Percentiles rank a stretch among this genome's conserved stretches.
phyloP scores from a whole-genome alignment of 176 grass and related monocot species.

The Rhipidocladum racemiflorum region DNA sequence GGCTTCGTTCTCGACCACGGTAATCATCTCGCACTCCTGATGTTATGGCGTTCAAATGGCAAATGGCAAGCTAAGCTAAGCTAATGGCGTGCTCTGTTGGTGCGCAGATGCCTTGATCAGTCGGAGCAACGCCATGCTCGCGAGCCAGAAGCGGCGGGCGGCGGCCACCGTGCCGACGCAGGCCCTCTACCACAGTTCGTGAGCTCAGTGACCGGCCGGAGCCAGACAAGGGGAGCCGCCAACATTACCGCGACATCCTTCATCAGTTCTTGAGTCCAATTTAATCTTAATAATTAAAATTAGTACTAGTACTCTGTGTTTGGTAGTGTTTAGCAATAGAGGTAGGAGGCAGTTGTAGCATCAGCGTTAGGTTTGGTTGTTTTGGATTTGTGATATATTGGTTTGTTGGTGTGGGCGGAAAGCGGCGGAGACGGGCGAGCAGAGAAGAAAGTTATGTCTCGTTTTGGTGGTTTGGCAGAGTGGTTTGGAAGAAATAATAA shows the following conservation, averaged over 20 bases:
- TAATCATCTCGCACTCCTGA: not conserved
- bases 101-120: slow-evolving; percentile 57
- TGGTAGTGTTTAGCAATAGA: slow-evolving; percentile 40
- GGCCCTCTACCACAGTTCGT: slow-evolving; percentile 18
- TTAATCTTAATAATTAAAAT: slow-evolving; percentile 32
- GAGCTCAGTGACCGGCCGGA: not conserved
- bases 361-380: slow-evolving; percentile 51
- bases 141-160: slow-evolving; percentile 31
- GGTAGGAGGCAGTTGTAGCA: slow-evolving; percentile 29
- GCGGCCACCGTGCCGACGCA: not conserved
- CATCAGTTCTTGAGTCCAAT: not conserved
- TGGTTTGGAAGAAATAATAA: not conserved
- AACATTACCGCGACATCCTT: slow-evolving; percentile 1
- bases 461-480: not conserved
- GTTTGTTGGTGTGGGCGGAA: slow-evolving; percentile 37
- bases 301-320: slow-evolving; percentile 26
- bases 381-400: slow-evolving; percentile 48
- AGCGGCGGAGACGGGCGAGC: not conserved
- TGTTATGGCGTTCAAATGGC: accelerated
- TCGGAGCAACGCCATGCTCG: slow-evolving; percentile 58
- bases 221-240: slow-evolving; percentile 25
- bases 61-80: not conserved
- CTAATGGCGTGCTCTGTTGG: not conserved
- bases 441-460: slow-evolving; percentile 15
- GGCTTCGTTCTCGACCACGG: slow-evolving; percentile 63